These are phyloP conservation scores for Populus hybrid DNA, from an alignment of 441 rosid genomes.

Conservation along the genomic window DNA sequence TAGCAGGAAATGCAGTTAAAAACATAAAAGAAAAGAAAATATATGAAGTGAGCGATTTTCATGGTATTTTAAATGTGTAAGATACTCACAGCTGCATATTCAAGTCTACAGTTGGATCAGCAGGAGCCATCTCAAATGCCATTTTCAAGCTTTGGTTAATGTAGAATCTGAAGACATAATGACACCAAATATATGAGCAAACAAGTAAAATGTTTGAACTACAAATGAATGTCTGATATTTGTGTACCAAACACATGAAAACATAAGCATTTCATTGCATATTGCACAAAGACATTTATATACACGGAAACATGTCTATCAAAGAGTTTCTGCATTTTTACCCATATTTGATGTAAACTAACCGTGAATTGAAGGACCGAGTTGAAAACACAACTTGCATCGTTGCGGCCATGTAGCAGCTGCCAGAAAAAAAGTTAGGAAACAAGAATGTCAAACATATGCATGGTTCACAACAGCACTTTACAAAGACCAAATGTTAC, in stretches of 20 bases:
- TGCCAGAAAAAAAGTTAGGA: constrained; percentile 33
- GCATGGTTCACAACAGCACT: constrained; percentile 5
- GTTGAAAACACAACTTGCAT: constrained; percentile 94
- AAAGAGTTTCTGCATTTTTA: not conserved
- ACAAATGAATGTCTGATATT: not conserved
- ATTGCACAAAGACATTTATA: not conserved
- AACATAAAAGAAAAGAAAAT: constrained; percentile 1
- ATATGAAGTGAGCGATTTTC: too few species aligned
- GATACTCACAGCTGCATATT: constrained; percentile 90
- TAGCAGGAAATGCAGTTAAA: not conserved
- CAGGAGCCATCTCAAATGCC: constrained; percentile 88
- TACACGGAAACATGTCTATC: not conserved
- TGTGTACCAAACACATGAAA: not conserved
- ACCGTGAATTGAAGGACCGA: constrained; percentile 66
- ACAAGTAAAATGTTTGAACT: not conserved
- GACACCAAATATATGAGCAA: constrained; percentile 11
- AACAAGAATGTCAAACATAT: constrained; percentile 14
- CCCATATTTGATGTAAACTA: constrained; percentile 15
- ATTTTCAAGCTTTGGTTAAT: constrained; percentile 58
- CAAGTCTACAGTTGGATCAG: constrained; percentile 95
- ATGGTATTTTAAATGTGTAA: constrained; percentile 2
- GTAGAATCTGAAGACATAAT: constrained; percentile 55
- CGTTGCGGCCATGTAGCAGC: constrained; percentile 99
- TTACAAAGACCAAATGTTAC: constrained; percentile 34
- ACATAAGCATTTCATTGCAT: not conserved